These are phyloP conservation scores for Adiantum capillusveneris DNA, from an alignment of 75 land plant species.

Conservation along the genomic window DNA sequence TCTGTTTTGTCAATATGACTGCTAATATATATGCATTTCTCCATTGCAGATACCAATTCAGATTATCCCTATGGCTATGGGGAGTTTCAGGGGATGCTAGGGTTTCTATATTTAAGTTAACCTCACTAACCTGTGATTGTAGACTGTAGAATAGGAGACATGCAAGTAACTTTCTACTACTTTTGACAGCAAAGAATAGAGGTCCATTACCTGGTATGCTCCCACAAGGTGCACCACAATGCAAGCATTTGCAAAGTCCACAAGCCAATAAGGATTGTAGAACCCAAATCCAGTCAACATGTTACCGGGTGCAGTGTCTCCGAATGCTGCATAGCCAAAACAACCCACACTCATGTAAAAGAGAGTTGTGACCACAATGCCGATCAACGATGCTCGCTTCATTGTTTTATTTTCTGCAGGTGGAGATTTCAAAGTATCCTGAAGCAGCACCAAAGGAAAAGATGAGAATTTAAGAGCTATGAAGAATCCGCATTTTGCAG, in stretches of 20 bases:
- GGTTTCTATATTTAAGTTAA: too few species aligned
- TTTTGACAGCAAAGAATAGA: too few species aligned
- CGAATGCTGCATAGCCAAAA: conserved; percentile 85
- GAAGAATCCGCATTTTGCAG: too few species aligned
- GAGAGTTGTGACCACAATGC: conserved; percentile 52
- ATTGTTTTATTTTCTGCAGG: conserved; percentile 83
- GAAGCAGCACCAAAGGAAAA: not conserved
- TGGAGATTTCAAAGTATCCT: conserved; percentile 83
- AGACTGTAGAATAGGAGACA: too few species aligned
- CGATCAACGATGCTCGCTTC: conserved; percentile 63
- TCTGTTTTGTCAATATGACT: too few species aligned
- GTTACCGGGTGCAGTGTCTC: conserved; percentile 83
- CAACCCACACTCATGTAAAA: conserved; percentile 73
- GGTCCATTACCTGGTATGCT: conserved; percentile 96
- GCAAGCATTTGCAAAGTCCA: conserved; percentile 80
- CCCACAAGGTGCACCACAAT: conserved; percentile 77
- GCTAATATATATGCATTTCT: too few species aligned
- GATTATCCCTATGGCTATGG: too few species aligned
- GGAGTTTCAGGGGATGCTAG: too few species aligned
- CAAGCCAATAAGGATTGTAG: conserved; percentile 88
- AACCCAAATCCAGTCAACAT: conserved; percentile 88
- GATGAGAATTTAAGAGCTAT: too few species aligned
- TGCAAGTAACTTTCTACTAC: too few species aligned
- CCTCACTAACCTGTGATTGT: too few species aligned
- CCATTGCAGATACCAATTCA: too few species aligned